phyloP scores from a whole-genome alignment of 192 early-diverging fungal genomes.

The Geranomyces variabilis region DNA sequence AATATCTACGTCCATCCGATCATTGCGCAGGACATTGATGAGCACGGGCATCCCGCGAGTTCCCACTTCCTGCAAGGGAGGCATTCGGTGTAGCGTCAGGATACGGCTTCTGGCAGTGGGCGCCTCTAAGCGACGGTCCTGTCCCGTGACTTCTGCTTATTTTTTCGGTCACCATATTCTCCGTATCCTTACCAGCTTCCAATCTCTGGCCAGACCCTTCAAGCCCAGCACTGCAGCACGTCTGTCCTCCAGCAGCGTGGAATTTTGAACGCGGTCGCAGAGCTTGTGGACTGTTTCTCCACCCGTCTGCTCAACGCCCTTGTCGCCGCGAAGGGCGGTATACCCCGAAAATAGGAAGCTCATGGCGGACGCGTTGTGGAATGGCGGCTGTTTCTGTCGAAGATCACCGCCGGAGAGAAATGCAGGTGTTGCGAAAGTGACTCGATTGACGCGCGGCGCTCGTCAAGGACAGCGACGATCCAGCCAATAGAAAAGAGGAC shows the following conservation, averaged over 20 bases:
- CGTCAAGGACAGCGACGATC: no score
- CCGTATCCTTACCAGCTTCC: constrained; percentile 61
- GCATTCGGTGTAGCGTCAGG: background rate
- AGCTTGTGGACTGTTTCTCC: constrained; percentile 82
- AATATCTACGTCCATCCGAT: constrained; percentile 84
- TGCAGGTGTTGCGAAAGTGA: no score
- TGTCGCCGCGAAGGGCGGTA: constrained; percentile 65
- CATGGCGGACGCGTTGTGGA: constrained; percentile 38
- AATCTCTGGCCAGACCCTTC: constrained; percentile 84
- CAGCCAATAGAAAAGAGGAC: no score
- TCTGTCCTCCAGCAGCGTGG: constrained; percentile 88
- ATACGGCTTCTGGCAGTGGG: background rate
- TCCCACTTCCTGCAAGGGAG: constrained; percentile 77
- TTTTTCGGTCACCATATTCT: no score
- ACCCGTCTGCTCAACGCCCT: constrained; percentile 63
- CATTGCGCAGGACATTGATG: constrained; percentile 74
- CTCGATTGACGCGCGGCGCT: no score
- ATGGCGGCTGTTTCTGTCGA: no score
- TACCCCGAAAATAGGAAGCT: constrained; percentile 64
- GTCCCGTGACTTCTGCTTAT: no score
- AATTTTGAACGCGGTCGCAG: constrained; percentile 78
- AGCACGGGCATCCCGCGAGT: constrained; percentile 75
- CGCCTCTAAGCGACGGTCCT: no score
- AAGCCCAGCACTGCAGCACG: constrained; percentile 83
- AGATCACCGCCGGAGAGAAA: no score